A percentile compares a stretch with the other conserved stretches of the same genome.
These are phyloP conservation scores for Candida frijolesensis DNA, from an alignment of 1,139 yeast genomes.

Conservation along the genomic window DNA sequence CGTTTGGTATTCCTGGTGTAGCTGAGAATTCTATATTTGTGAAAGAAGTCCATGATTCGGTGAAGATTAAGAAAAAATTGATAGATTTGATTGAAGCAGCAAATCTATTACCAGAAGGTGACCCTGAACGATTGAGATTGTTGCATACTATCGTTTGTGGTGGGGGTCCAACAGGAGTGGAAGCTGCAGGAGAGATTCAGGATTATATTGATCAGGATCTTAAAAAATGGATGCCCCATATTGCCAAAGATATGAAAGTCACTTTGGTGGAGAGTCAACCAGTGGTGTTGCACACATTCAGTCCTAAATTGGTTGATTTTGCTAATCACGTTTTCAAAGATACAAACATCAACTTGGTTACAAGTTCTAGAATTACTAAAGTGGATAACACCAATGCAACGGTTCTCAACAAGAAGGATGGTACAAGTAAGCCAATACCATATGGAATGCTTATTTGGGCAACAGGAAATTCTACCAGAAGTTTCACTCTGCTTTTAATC, in stretches of 20 bases:
- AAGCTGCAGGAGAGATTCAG: constrained; percentile 91
- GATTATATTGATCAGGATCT: constrained; percentile 92
- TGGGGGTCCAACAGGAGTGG: constrained; percentile 97
- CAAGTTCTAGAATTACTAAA: constrained; percentile 84
- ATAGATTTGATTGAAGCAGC: constrained; percentile 85
- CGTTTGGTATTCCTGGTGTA: constrained; percentile 92
- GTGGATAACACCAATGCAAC: constrained; percentile 68
- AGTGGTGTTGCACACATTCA: constrained; percentile 83
- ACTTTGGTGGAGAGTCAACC: constrained; percentile 89
- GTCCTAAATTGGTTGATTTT: constrained; percentile 78
- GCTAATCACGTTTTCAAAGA: constrained; percentile 80
- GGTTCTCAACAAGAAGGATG: constrained; percentile 62
- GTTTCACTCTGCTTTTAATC: constrained; percentile 66
- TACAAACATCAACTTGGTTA: constrained; percentile 72
- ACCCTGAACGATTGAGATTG: constrained; percentile 76
- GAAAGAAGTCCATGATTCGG: constrained; percentile 84
- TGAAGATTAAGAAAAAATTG: constrained; percentile 69
- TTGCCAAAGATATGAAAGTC: constrained; percentile 77
- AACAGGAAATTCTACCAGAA: constrained; percentile 90
- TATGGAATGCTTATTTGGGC: constrained; percentile 94
- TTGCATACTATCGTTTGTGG: constrained; percentile 87
- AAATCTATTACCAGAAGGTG: constrained; percentile 68
- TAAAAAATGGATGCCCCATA: constrained; percentile 83
- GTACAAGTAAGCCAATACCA: constrained; percentile 64
- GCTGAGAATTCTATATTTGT: constrained; percentile 81